A percentile compares a stretch with the other conserved stretches of the same genome.
phyloP scores from a whole-genome alignment of 768 basidiomycete species.

The Russula brevipes region DNA sequence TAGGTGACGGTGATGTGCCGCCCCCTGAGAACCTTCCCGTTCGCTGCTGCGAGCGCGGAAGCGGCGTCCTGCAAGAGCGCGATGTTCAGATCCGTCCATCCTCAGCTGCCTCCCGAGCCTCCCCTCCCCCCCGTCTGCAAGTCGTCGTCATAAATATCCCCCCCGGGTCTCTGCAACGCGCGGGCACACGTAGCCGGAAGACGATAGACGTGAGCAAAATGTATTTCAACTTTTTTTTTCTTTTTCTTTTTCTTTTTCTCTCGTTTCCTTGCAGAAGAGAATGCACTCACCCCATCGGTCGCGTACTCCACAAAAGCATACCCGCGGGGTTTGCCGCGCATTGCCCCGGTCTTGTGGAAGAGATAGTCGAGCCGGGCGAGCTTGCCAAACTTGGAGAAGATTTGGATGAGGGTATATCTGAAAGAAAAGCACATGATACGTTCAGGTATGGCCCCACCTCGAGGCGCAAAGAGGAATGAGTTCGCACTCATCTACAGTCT shows the following conservation, averaged over 20 bases:
- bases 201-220: slow-evolving; percentile 39
- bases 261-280: neutral
- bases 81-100: slow-evolving; percentile 14
- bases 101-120: no score
- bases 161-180: slow-evolving; percentile 27
- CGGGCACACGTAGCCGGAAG: slow-evolving; percentile 19
- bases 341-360: slow-evolving; percentile 86
- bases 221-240: neutral
- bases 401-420: slow-evolving; percentile 83
- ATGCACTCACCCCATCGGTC: slow-evolving; percentile 59
- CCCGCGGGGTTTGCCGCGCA: slow-evolving; percentile 90
- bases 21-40: slow-evolving; percentile 81
- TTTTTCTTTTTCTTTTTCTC: slow-evolving; percentile 8
- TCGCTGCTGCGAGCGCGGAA: slow-evolving; percentile 64
- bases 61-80: slow-evolving; percentile 65
- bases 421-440: neutral
- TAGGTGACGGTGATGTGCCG: slow-evolving; percentile 87
- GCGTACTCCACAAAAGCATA: slow-evolving; percentile 92
- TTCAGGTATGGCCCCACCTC: neutral
- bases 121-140: no score
- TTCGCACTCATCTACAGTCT: slow-evolving; percentile 78
- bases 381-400: slow-evolving; percentile 90
- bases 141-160: no score
- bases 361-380: slow-evolving; percentile 90
- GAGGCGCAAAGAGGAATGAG: neutral